Base-by-base conservation (phyloP, 257 asterid species). In the Forsythia suspensa region DNA sequence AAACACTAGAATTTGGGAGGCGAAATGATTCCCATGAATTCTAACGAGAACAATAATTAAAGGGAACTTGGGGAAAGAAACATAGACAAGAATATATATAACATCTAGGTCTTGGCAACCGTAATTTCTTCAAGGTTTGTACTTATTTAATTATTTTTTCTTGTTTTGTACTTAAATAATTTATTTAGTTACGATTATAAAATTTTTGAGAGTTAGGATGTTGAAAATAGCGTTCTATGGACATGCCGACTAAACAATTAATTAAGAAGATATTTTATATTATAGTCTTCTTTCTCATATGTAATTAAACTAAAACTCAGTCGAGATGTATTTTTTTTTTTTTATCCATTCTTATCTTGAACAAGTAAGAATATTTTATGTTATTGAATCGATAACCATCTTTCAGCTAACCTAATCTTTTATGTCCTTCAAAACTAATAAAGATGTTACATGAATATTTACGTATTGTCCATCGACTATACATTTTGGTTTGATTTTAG, bases 31-130 rank as follows among this genome's bases (percentile, higher is more conserved):
- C 70, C 39, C 70, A 63, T 63, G 70, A 63, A 63, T 63, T 63
- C 39, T 63, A 29, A 63, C 70, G 70, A 24, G 70, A 63, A 21
- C 24, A 63, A 24, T 63, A 10, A 63, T 7, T 63, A 29, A 61
- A 63, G 7, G 8, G 21, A 37, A 66, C 18, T 76, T 73, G 90
- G 91, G 87, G 38, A 77, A 80, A 69, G 85, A 78, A 82, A 76
- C 65, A 76, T 70, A 84, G 80, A 85, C 70, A 80, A 79, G 84
- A 85, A 73, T 24, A 76, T 74, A 81, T 81, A 78, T 85, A 83
- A 87, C 82, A 77, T 87, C 85, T 21, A 85, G 86, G 91, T 76
- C 88, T 91, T 57, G 92, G 89, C 81, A 86, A 79, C 86, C 65
- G 87, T 85, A 83, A 85, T 76, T 75, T 59, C 61, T 82, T 75